phyloP scores from a whole-genome alignment of 352 stramenopile species.

The Pythium aphanidermatum region DNA sequence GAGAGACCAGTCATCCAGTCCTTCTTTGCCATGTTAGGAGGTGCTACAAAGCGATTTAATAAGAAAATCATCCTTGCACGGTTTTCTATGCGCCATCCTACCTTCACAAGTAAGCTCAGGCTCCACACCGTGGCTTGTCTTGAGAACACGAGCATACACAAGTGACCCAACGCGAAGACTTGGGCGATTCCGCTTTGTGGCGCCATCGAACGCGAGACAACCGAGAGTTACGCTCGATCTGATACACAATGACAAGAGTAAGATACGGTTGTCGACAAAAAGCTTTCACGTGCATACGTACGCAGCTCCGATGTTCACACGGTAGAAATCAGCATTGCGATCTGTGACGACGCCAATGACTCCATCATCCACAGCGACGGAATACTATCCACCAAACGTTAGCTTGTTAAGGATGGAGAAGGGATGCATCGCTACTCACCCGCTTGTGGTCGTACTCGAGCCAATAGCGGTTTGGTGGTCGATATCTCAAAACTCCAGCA shows the following conservation, averaged over 20 bases:
- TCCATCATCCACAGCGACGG: slow-evolving; percentile 75
- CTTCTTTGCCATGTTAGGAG: slow-evolving; percentile 86
- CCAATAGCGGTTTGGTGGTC: slow-evolving; percentile 86
- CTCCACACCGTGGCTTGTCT: slow-evolving; percentile 85
- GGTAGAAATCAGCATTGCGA: slow-evolving; percentile 91
- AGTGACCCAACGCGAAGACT: slow-evolving; percentile 89
- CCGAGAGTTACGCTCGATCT: slow-evolving; percentile 67
- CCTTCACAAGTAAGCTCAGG: slow-evolving; percentile 94
- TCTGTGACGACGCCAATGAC: slow-evolving; percentile 95
- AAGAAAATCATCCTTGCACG: no score
- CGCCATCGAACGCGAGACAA: slow-evolving; percentile 93
- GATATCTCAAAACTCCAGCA: slow-evolving; percentile 79
- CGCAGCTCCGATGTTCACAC: slow-evolving; percentile 92
- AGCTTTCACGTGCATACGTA: no score
- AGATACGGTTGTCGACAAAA: no score
- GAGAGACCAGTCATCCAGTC: slow-evolving; percentile 98
- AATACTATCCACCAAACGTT: slow-evolving; percentile 61
- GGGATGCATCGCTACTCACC: slow-evolving; percentile 29
- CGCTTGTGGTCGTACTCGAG: slow-evolving; percentile 85
- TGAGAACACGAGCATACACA: slow-evolving; percentile 93
- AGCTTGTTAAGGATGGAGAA: background rate
- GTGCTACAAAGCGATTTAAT: no score
- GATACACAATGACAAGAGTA: no score
- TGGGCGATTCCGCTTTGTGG: slow-evolving; percentile 96
- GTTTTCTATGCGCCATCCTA: slow-evolving; percentile 8